These are phyloP conservation scores for Petasospora rhodanensis DNA, from an alignment of 1,139 yeast genomes.

Conservation along the genomic window DNA sequence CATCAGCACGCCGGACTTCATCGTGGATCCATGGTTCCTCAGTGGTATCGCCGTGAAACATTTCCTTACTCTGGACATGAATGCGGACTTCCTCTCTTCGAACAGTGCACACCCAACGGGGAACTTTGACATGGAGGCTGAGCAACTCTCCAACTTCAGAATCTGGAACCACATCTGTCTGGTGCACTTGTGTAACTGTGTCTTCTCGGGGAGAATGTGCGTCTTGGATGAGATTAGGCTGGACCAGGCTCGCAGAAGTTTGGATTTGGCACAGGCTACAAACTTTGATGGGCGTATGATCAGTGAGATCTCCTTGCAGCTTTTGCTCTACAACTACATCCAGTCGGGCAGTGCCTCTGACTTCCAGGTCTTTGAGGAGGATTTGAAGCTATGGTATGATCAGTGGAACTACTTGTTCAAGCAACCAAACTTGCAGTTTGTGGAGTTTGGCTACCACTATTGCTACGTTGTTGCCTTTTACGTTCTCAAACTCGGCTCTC, in stretches of 20 bases:
- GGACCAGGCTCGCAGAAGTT: slow-evolving; percentile 56
- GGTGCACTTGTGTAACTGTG: slow-evolving; percentile 65
- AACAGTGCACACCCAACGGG: slow-evolving; percentile 1
- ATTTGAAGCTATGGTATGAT: slow-evolving; percentile 54
- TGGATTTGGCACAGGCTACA: slow-evolving; percentile 61
- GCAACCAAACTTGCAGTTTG: slow-evolving; percentile 74
- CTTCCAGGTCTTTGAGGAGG: slow-evolving; percentile 30
- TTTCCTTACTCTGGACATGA: slow-evolving; percentile 23
- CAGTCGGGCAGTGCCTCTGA: slow-evolving; percentile 34
- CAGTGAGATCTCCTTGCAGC: slow-evolving; percentile 65
- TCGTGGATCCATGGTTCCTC: slow-evolving; percentile 25
- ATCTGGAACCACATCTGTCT: slow-evolving; percentile 72
- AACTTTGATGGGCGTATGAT: slow-evolving; percentile 83
- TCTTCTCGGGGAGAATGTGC: slow-evolving; percentile 71
- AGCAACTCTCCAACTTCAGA: slow-evolving; percentile 33
- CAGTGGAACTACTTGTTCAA: slow-evolving; percentile 70
- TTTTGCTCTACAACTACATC: slow-evolving; percentile 57
- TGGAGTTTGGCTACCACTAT: slow-evolving; percentile 69
- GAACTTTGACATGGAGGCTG: slow-evolving; percentile 11
- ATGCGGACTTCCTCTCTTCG: slow-evolving; percentile 10
- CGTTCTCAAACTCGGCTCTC: slow-evolving; percentile 28
- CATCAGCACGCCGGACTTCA: slow-evolving; percentile 14
- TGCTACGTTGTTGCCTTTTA: slow-evolving; percentile 50
- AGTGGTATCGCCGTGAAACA: slow-evolving; percentile 25
- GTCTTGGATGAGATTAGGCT: slow-evolving; percentile 63